These are phyloP conservation scores for Gliomastix tumulicola DNA, from an alignment of 2,329 filamentous ascomycete species.

Conservation along the genomic window DNA sequence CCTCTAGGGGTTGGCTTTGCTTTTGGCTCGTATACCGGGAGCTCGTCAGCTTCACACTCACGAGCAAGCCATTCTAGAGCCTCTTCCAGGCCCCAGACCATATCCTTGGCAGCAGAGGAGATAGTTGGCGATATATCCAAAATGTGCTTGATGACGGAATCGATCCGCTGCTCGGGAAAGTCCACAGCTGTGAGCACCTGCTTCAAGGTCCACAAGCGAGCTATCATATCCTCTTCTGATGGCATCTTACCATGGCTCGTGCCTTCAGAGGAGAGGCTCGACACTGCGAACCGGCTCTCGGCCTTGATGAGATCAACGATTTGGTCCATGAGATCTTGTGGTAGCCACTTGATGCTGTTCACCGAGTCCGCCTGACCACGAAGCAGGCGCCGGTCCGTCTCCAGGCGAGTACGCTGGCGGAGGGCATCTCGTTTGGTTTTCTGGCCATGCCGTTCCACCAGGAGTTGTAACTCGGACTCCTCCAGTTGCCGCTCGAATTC, in stretches of 20 bases:
- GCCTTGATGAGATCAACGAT: constrained; percentile 67
- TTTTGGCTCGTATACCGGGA: constrained; percentile 59
- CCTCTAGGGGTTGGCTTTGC: neutral
- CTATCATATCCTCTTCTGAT: constrained; percentile 68
- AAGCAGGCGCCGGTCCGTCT: constrained; percentile 79
- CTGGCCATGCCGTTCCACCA: constrained; percentile 76
- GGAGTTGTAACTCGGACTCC: constrained; percentile 78
- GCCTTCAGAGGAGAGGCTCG: constrained; percentile 39
- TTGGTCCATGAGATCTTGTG: constrained; percentile 69
- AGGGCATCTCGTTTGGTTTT: constrained; percentile 75
- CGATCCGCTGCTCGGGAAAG: constrained; percentile 58
- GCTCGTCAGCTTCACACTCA: constrained; percentile 60
- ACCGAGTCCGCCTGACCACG: constrained; percentile 70
- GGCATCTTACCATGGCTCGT: constrained; percentile 44
- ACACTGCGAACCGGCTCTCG: constrained; percentile 53
- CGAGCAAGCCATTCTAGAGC: constrained; percentile 86
- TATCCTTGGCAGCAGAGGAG: constrained; percentile 49
- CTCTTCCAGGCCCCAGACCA: constrained; percentile 81
- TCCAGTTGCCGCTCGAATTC: constrained; percentile 87
- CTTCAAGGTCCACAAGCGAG: constrained; percentile 79
- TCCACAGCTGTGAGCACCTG: constrained; percentile 62
- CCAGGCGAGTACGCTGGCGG: constrained; percentile 69
- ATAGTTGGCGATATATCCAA: constrained; percentile 61
- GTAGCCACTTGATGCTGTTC: constrained; percentile 71
- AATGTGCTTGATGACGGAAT: constrained; percentile 58